These are phyloP conservation scores for Biscogniauxia marginata DNA, from an alignment of 2,329 filamentous ascomycete species.

Conservation along the genomic window DNA sequence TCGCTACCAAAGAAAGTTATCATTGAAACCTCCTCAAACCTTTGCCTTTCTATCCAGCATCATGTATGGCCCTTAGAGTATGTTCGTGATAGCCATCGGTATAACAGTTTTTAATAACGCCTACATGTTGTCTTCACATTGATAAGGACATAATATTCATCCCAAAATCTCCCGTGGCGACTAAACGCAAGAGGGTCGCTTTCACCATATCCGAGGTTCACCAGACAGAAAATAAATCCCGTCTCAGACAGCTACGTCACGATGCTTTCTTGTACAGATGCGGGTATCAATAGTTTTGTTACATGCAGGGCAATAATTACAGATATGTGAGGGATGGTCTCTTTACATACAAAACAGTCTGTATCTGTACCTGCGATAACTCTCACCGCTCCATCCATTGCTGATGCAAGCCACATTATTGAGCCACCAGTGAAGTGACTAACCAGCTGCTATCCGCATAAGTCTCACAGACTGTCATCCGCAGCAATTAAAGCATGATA, in stretches of 20 bases:
- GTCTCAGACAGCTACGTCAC: no score
- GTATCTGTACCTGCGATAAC: no score
- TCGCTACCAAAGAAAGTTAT: constrained; percentile 22
- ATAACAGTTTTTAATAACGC: constrained; percentile 4
- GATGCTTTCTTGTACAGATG: no score
- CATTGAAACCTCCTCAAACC: constrained; percentile 19
- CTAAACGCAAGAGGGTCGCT: constrained; percentile 21
- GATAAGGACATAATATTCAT: constrained; percentile 14
- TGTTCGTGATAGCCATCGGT: constrained; percentile 8
- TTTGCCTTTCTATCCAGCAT: constrained; percentile 18
- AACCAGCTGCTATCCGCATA: constrained; percentile 10
- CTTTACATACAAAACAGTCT: no score
- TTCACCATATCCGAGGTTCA: constrained; percentile 19
- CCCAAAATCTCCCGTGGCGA: constrained; percentile 8
- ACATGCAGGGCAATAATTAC: no score
- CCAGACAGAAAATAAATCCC: constrained; percentile 22
- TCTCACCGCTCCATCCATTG: no score
- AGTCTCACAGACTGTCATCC: constrained; percentile 5
- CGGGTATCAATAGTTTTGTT: no score
- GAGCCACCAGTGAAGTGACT: no score
- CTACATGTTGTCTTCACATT: constrained; percentile 6
- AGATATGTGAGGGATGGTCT: no score
- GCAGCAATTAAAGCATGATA: neutral
- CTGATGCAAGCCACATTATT: no score
- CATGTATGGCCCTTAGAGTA: constrained; percentile 15